These are phyloP conservation scores for Myrica gale DNA, from an alignment of 306 rosid genomes.

Conservation along the genomic window DNA sequence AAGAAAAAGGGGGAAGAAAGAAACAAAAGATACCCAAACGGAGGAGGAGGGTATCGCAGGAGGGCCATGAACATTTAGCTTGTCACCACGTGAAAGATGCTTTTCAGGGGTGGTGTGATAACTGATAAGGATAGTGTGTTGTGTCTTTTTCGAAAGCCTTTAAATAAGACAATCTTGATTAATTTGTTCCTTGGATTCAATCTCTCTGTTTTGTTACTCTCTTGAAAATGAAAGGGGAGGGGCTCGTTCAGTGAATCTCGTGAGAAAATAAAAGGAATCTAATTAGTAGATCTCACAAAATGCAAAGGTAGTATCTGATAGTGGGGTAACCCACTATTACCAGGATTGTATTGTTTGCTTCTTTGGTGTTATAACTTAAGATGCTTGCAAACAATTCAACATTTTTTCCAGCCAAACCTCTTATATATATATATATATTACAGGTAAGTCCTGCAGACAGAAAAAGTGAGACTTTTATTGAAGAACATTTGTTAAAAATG, in stretches of 20 bases:
- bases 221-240: slow-evolving; percentile 27
- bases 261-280: slow-evolving; percentile 2
- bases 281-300: not conserved
- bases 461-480: too few species aligned
- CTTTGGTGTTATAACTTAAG: not conserved
- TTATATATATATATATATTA: too few species aligned
- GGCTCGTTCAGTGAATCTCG: slow-evolving; percentile 36
- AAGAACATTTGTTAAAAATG: too few species aligned
- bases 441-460: too few species aligned
- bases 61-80: slow-evolving; percentile 44
- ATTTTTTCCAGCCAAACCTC: too few species aligned
- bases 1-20: slow-evolving; percentile 31
- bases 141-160: slow-evolving; percentile 40
- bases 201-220: slow-evolving; percentile 27
- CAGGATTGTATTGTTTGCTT: not conserved
- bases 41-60: slow-evolving; percentile 8
- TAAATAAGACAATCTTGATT: slow-evolving; percentile 36
- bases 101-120: slow-evolving; percentile 11
- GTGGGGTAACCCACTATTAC: not conserved
- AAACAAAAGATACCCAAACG: slow-evolving; percentile 54
- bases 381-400: not conserved
- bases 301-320: not conserved
- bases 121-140: slow-evolving; percentile 33
- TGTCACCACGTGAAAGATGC: slow-evolving; percentile 86
- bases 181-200: slow-evolving; percentile 37